Conservation (phyloP, 1,284 basidiomycete genomes). For the Singerocomus rubriflavus region DNA sequence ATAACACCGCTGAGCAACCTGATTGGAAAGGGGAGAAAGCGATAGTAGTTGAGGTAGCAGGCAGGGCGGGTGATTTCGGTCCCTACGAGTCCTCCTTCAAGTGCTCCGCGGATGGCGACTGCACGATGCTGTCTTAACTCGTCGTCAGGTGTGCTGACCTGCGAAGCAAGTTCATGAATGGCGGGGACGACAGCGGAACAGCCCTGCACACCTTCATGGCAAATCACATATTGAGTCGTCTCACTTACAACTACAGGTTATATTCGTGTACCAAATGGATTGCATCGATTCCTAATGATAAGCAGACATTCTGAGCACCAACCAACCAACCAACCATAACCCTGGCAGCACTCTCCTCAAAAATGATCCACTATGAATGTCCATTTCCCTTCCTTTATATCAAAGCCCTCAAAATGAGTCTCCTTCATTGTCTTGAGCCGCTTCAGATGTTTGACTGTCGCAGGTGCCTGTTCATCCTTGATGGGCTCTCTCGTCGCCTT, state of each 20-base stretch:
- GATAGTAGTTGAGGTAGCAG: conserved; percentile 64
- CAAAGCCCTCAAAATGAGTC: conserved; percentile 84
- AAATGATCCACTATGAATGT: conserved; percentile 95
- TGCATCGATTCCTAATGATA: conserved; percentile 10
- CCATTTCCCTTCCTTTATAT: conserved; percentile 84
- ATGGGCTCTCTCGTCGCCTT: conserved; percentile 91
- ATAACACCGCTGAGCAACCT: conserved; percentile 74
- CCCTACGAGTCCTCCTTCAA: conserved; percentile 60
- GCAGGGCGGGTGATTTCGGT: conserved; percentile 51
- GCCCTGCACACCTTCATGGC: conserved; percentile 22
- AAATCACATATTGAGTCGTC: no score
- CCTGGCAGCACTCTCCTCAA: conserved; percentile 34
- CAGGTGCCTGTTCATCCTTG: conserved; percentile 77
- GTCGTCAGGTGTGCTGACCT: conserved; percentile 43
- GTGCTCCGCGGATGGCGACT: conserved; percentile 57
- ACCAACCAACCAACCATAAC: background rate
- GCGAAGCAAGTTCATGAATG: background rate
- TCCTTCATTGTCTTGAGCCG: conserved; percentile 83
- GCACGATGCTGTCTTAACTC: conserved; percentile 50
- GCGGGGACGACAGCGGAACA: background rate
- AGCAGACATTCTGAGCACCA: background rate
- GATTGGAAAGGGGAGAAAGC: conserved; percentile 66
- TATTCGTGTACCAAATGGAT: conserved; percentile 4
- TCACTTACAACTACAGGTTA: conserved; percentile 7
- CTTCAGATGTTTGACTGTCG: conserved; percentile 76